These are phyloP conservation scores for Phlegmacium glaucopus DNA, from an alignment of 768 basidiomycete genomes.

Conservation along the genomic window DNA sequence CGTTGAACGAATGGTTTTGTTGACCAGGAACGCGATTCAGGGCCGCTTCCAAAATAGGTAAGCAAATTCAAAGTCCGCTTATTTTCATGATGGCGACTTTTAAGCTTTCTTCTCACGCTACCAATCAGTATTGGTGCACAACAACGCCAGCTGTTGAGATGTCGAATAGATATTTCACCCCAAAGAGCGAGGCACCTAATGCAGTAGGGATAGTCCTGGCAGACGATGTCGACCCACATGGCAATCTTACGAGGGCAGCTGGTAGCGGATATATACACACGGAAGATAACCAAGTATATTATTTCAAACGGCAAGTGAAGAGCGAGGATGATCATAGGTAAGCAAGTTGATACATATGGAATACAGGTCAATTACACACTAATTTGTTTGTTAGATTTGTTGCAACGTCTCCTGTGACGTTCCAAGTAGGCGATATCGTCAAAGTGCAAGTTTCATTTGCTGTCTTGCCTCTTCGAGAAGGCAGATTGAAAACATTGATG, in stretches of 20 bases:
- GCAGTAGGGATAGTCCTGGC: background rate
- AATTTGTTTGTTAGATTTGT: conserved; percentile 4
- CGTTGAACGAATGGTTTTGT: no score
- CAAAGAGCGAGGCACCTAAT: background rate
- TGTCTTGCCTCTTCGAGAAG: conserved; percentile 5
- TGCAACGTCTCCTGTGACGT: conserved; percentile 2
- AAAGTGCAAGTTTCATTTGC: conserved; percentile 14
- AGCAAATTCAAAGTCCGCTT: no score
- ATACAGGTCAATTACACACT: background rate
- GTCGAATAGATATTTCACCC: conserved; percentile 9
- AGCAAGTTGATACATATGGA: background rate
- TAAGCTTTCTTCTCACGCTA: no score
- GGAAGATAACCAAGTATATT: conserved; percentile 4
- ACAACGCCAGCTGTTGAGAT: conserved; percentile 6
- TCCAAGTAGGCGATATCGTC: conserved; percentile 16
- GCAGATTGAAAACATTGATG: conserved; percentile 6
- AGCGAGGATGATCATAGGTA: background rate
- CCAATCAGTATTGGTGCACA: no score
- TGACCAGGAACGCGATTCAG: no score
- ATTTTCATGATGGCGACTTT: no score
- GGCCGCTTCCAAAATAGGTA: no score
- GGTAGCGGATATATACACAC: background rate
- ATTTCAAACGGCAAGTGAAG: conserved; percentile 1
- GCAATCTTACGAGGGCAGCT: background rate
- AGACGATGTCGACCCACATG: conserved; percentile 4